Evolutionary conservation across 352 stramenopile species (phyloP), one percentile per base, ranked within the genome.

Genomic region (Globisporangium megalacanthum): DNA sequence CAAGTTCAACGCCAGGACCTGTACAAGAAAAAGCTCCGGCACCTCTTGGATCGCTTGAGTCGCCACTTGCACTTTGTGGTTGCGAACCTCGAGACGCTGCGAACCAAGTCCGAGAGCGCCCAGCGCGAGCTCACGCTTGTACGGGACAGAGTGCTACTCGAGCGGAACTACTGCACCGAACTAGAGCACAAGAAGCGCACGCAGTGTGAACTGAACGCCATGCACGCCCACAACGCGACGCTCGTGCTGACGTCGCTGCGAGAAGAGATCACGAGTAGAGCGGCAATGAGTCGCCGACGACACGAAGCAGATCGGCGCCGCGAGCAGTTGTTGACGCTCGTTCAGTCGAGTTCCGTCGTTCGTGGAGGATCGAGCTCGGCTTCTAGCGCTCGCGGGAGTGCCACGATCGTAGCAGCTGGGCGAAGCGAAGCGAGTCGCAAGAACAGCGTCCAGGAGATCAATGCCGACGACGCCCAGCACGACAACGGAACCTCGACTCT

Each of bases 11-110:
- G 66, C 19, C 68, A 76, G 37, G 74, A 81, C 6, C 58, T 65
- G 17, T 89, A 87, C 72, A 82, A 80, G 53, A 83, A 83, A 64
- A 70, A 70, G 35, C 56, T 89, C 13, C 60, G 60, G 2, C 62
- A 67, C n/a, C 69, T 87, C 62, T 62, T 76, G 20, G 73, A 81
- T 3, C 72, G 76, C 4, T 50, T 86, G 3, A 31, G 55, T 13
- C 66, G 69, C 15, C 64, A 79, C 25, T 50, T 70, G 3, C 65
- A 74, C 5, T 74, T 77, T n/a, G 31, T 74, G 0, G 55, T 66
- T 8, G 77, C 77, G 14, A 79, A 72, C 31, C 58, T 69, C 31
- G 67, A 77, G 49, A 33, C 74, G 10, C 49, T 78, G 11, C 55
- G 55, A 25, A 51, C 69, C 44, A 60, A 79, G 31, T 59, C 58